phyloP scores from a whole-genome alignment of 78 protist species.

The Emiliania huxleyi region DNA sequence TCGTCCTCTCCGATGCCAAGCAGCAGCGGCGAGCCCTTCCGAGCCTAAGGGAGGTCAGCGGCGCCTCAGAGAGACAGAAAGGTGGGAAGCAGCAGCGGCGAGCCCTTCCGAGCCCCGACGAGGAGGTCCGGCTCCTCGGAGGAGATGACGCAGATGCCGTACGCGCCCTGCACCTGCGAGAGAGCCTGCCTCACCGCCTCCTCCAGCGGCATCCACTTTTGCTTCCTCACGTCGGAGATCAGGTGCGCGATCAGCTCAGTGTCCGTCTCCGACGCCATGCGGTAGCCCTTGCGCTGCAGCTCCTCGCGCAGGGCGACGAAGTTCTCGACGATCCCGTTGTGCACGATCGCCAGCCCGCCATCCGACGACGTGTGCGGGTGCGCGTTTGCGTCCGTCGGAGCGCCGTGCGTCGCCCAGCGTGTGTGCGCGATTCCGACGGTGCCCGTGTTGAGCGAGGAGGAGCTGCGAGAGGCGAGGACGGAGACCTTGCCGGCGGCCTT shows the following conservation, averaged over 20 bases:
- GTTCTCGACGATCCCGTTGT: constrained; percentile 91
- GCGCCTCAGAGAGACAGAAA: too few relatives aligned
- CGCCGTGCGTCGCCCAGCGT: constrained; percentile 94
- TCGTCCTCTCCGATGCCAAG: constrained; percentile 54
- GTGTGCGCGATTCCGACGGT: constrained; percentile 87
- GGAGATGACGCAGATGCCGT: constrained; percentile 63
- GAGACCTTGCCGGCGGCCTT: constrained; percentile 1
- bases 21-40: constrained; percentile 80
- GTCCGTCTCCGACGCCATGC: constrained; percentile 83
- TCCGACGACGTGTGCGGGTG: constrained; percentile 71
- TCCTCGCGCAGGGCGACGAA: constrained; percentile 32
- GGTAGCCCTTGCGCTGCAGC: constrained; percentile 51
- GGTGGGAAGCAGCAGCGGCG: too few relatives aligned
- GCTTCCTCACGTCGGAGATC: background rate
- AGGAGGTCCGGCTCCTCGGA: constrained; percentile 60
- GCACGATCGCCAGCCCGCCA: constrained; percentile 63
- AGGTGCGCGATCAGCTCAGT: constrained; percentile 79
- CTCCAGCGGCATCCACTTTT: constrained; percentile 49
- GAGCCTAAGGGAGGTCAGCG: too few relatives aligned
- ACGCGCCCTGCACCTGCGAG: constrained; percentile 65
- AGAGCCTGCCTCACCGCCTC: constrained; percentile 72
- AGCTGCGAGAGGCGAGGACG: too few relatives aligned
- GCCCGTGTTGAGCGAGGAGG: background rate
- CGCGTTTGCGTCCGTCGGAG: constrained; percentile 50
- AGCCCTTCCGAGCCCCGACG: constrained; percentile 60